Evolutionary conservation across 257 asterid species (phyloP), one percentile per base, ranked within the genome.

Genomic region (Datura wrightii): DNA sequence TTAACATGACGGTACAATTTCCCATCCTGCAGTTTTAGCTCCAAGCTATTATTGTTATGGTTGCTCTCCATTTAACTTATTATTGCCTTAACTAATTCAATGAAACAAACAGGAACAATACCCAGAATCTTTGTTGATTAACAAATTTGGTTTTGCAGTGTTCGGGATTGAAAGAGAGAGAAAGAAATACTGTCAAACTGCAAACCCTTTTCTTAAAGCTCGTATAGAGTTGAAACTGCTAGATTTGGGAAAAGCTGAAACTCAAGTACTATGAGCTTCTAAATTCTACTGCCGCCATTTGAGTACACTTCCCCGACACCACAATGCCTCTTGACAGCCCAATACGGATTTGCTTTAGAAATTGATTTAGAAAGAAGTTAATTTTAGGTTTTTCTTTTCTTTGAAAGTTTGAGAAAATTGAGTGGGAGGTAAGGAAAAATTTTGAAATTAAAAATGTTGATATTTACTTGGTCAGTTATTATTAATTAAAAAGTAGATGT

Each of bases 1-100:
- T 90, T 90, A 85, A 92, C 93, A 67, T 93, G 93, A 82, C 98
- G 93, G 85, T 88, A 90, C 24, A 93, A 92, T 90, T 93, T 89
- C 58, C 97, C 95, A 8, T 92, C 97, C 84, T 92, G 93, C 90
- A 94, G 83, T 5, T 88, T 86, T 87, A 90, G 91, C 91, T 92
- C 98, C 95, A 92, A 85, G 83, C 50, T 86, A 34, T 88, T 48
- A 82, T 86, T 84, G 84, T 36, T 86, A 31, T 87, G 46, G 79
- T 86, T 82, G 84, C 81, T 84, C 48, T 86, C 92, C 96, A 88
- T 82, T 37, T 72, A 55, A 34, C 34, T 15, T 9, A 34, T 55
- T 42, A 53, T 62, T 24, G 14, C 44, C 79, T 84, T 52, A 44
- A 24, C 41, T 82, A 54, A 11, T 59, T 82, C 15, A 14, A 34